Conservation (phyloP, 148 eudicot genomes). For the Salicornia ramosissima region DNA sequence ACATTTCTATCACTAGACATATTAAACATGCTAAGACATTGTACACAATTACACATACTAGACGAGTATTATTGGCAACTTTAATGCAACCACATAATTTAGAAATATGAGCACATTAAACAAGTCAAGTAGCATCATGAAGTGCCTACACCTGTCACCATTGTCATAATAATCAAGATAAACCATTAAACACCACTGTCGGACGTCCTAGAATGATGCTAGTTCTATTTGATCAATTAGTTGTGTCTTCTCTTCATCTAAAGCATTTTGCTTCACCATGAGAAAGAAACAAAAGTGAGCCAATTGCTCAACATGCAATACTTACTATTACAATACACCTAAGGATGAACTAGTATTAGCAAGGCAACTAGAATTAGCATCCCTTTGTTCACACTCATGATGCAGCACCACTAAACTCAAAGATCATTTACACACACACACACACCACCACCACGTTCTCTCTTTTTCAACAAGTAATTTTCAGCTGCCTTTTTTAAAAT, state of each 20-base stretch:
- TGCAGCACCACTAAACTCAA: too few relatives aligned
- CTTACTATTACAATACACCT: background rate
- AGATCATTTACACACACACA: too few relatives aligned
- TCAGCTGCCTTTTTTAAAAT: too few relatives aligned
- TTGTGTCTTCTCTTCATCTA: background rate
- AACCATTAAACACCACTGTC: background rate
- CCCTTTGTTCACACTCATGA: too few relatives aligned
- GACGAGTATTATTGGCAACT: background rate
- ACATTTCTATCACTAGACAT: background rate
- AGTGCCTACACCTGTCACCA: background rate
- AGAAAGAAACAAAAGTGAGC: background rate
- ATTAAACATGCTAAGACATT: background rate
- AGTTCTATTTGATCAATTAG: background rate
- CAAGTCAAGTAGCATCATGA: background rate
- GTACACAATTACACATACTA: background rate
- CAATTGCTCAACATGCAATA: background rate
- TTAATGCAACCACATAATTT: background rate
- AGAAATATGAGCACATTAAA: too few relatives aligned
- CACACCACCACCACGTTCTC: too few relatives aligned
- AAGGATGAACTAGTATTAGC: too few relatives aligned
- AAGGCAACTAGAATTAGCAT: too few relatives aligned
- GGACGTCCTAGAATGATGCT: background rate
- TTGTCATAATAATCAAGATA: background rate
- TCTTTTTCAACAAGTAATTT: too few relatives aligned
- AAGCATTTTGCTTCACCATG: background rate